phyloP scores from a whole-genome alignment of 169 alveolate genomes.

The Cystoisospora suis region DNA sequence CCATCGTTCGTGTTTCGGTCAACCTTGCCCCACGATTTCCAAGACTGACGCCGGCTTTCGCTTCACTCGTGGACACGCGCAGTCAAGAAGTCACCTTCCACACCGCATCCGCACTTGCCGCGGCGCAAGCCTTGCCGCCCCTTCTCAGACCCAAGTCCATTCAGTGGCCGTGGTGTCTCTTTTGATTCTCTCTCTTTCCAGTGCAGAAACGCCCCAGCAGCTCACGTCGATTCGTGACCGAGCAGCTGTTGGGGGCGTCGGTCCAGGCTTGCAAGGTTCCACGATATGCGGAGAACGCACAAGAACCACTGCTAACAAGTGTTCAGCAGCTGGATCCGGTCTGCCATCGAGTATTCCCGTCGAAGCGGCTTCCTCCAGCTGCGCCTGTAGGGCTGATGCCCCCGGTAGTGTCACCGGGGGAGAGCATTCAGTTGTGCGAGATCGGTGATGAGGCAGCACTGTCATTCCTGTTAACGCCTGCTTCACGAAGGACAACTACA shows the following conservation, averaged over 20 bases:
- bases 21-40: no score
- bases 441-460: no score
- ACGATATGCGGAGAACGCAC: not conserved
- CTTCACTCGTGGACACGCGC: no score
- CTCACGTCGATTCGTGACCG: not conserved
- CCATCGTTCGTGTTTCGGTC: no score
- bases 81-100: no score
- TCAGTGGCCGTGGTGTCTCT: not conserved
- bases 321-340: constrained; percentile 9
- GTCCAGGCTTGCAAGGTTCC: not conserved
- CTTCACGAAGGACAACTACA: no score
- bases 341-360: not conserved
- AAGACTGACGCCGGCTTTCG: no score
- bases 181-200: no score
- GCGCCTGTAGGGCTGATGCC: not conserved
- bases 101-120: no score
- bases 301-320: not conserved
- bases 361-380: not conserved
- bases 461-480: no score
- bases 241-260: not conserved
- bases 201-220: not conserved
- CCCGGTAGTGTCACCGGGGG: not conserved
- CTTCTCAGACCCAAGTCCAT: not conserved
- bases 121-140: no score
- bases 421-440: not conserved